Evolutionary conservation across 345 rosid species (phyloP).

Genomic region (Draba incana): DNA sequence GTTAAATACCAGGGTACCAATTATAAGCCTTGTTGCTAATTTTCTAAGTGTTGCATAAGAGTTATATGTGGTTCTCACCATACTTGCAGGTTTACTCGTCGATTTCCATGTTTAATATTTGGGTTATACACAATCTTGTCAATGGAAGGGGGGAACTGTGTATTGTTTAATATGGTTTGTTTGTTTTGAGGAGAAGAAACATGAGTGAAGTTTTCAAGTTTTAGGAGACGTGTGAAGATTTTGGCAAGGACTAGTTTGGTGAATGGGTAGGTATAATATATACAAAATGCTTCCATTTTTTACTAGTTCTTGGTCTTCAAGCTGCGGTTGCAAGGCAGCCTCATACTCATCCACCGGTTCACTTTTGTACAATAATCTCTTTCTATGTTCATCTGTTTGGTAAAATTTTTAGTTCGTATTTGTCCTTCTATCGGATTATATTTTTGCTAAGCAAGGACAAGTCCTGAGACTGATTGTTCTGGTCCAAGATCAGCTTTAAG

Average conservation of each 20-base stretch:
- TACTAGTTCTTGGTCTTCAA: slow-evolving; percentile 20
- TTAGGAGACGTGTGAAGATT: slow-evolving; percentile 3
- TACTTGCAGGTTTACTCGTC: slow-evolving; percentile 35
- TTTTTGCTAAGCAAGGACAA: not conserved
- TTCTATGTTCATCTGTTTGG: slow-evolving; percentile 20
- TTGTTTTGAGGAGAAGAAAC: slow-evolving; percentile 32
- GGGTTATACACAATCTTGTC: slow-evolving; percentile 32
- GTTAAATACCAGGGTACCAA: not conserved
- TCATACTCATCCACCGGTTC: not conserved
- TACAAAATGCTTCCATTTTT: slow-evolving; percentile 7
- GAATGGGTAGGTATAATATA: slow-evolving; percentile 9
- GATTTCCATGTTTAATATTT: slow-evolving; percentile 12
- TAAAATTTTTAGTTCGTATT: slow-evolving; percentile 12
- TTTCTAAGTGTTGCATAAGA: slow-evolving; percentile 14
- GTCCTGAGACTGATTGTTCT: slow-evolving; percentile 7
- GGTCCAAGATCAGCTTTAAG: slow-evolving; percentile 15
- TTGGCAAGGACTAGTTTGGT: slow-evolving; percentile 29
- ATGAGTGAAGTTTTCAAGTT: slow-evolving; percentile 24
- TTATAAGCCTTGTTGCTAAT: not conserved
- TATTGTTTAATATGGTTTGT: slow-evolving; percentile 20
- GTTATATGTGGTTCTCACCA: slow-evolving; percentile 10
- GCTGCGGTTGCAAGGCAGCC: slow-evolving; percentile 20
- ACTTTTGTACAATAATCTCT: slow-evolving; percentile 4
- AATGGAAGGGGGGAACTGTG: slow-evolving; percentile 18
- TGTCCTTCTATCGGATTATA: slow-evolving; percentile 1